Evolutionary conservation across 805 yeast species (phyloP).

Genomic region (Lipomyces anomalus): DNA sequence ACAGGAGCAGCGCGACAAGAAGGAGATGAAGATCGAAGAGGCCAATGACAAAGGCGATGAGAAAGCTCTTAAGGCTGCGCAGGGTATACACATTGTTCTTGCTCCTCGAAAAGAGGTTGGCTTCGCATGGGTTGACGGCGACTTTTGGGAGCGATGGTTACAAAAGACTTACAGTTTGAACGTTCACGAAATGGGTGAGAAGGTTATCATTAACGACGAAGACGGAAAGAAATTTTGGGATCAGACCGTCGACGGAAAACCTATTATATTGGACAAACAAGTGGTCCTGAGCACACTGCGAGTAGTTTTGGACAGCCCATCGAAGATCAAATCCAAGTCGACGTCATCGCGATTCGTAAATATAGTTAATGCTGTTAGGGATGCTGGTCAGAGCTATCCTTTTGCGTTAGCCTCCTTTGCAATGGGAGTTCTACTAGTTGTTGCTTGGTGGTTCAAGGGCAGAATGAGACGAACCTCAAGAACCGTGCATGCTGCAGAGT

Average conservation of each 20-base stretch:
- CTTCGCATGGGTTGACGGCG: conserved; percentile 36
- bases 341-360: conserved; percentile 16
- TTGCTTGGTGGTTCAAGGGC: conserved; percentile 20
- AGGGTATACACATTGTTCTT: conserved; percentile 27
- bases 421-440: conserved; percentile 6
- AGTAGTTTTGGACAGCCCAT: conserved; percentile 10
- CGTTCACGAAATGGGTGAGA: conserved; percentile 21
- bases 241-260: conserved; percentile 23
- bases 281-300: conserved; percentile 16
- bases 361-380: conserved; percentile 6
- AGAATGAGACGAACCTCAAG: conserved; percentile 8
- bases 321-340: conserved; percentile 20
- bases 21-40: conserved; percentile 32
- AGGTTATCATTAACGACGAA: conserved; percentile 31
- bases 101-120: conserved; percentile 28
- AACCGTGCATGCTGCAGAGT: background rate
- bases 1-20: conserved; percentile 28
- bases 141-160: conserved; percentile 34
- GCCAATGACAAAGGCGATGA: conserved; percentile 32
- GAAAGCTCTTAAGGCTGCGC: conserved; percentile 30
- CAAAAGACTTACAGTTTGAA: conserved; percentile 29
- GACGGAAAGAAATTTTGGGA: conserved; percentile 33
- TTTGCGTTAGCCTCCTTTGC: conserved; percentile 10
- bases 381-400: conserved; percentile 7
- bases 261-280: conserved; percentile 12